Base-by-base conservation (phyloP, 177 flowering plant genomes). In the Vitis hybrid region DNA sequence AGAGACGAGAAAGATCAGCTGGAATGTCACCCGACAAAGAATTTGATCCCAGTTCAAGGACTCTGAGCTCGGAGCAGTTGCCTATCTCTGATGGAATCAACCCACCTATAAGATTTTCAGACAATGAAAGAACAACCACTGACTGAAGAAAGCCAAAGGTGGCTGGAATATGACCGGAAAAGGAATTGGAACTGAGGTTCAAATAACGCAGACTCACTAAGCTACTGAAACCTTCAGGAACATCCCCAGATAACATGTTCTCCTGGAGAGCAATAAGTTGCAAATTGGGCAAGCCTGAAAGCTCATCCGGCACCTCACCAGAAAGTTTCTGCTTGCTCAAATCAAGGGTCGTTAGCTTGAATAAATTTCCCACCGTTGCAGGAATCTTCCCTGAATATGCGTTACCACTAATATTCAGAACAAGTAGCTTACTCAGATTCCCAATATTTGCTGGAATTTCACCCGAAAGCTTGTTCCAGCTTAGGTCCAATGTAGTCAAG, bases 191-290 rank as follows among this genome's bases (percentile, higher is more conserved):
- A 44, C 80, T 73, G 11, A 88, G 82, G 63, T 88, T 88, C 73
- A 88, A 65, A 67, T 76, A 76, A 3, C 65, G 66, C 74, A 87
- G 70, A 61, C 86, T 64, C 54, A 71, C 33, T 76, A 87, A 81
- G 66, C 92, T 87, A 50, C 88, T 85, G 63, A 88, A 84, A 52
- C 90, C 89, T 78, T 87, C 86, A 75, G 84, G 89, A 33, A 85
- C 78, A 71, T 81, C 78, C 11, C 92, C 92, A 49, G 83, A 78
- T 15, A 89, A 75, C 52, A 5, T 62, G 73, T 90, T 90, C 70
- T 83, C 89, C 62, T 85, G 80, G 71, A 89, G 66, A 52, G 88
- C 85, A 51, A 89, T 77, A 12, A 85, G 76, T 71, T 80, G 83
- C 69, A 87, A 62, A 80, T 71, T 83, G 0, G 92, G 92, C 80